A percentile compares a stretch with the other conserved stretches of the same genome.
Evolutionary conservation across 73 alveolate species (phyloP).

Genomic region (Breviolum minutum): DNA sequence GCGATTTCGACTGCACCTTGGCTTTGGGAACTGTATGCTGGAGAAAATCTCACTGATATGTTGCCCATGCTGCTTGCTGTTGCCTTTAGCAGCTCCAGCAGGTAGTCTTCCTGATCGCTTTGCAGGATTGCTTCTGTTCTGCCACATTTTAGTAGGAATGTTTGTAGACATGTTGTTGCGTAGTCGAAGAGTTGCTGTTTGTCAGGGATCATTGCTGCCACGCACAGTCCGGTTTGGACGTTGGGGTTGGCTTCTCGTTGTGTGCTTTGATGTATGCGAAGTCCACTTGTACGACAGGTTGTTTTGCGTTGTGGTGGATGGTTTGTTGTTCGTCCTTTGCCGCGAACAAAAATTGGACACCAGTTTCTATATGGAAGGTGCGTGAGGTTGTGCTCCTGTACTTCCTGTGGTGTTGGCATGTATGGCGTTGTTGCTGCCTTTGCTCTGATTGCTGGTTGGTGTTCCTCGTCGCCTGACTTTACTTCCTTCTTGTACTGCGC

Average conservation of each 20-base stretch:
- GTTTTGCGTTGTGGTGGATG: constrained; percentile 3
- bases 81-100: too few species aligned
- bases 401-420: background rate
- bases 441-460: background rate
- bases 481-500: background rate
- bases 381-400: background rate
- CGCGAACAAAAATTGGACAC: too few species aligned
- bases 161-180: too few species aligned
- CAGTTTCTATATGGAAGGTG: too few species aligned
- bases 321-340: background rate
- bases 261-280: constrained; percentile 1
- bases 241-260: background rate
- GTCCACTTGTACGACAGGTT: constrained; percentile 27
- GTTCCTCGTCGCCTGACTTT: background rate
- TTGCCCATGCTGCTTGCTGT: too few species aligned
- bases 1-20: background rate
- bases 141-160: background rate
- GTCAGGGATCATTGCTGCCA: too few species aligned
- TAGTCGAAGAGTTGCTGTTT: too few species aligned
- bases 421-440: background rate
- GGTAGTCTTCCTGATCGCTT: background rate
- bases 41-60: background rate
- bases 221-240: background rate
- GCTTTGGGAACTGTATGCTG: background rate
- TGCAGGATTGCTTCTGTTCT: background rate